Evolutionary conservation across 2,329 filamentous ascomycete genomes (phyloP), one percentile per base, ranked within the genome.

Genomic region (Piedraia hortae): DNA sequence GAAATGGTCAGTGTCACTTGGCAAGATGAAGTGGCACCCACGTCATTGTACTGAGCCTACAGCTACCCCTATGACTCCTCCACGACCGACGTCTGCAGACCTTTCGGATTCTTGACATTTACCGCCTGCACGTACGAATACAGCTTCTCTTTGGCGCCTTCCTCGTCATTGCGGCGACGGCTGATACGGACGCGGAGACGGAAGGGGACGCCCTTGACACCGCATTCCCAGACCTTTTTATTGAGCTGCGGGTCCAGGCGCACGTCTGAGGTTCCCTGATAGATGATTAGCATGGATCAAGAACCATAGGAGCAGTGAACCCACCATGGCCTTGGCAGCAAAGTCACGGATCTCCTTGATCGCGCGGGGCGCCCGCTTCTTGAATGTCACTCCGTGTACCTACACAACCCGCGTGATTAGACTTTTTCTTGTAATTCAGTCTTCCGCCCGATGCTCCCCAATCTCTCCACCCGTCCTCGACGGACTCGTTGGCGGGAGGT

Each of bases 181-280:
- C 78, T 90, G 59, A 97, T 91, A 59, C 88, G 78, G 49, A 97
- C 69, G 47, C 85, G 82, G 44, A 97, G 64, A 56, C 88, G 72
- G 73, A 71, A 93, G 41, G 82, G 77, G 39, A 91, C 80, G 47
- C 85, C 88, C 74, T 93, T 97, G 63, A 97, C 69, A 54, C 85
- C 85, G 48, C 71, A 62, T 60, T 97, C 85, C 85, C 85, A 97
- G 53, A 97, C 82, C 68, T 97, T 93, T 75, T 97, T 97, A 73
- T 97, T 97, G 48, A 97, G 61, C 60, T 85, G 73, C 47, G 85
- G 85, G 66, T 97, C 85, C 49, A 97, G 59, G 45, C 85, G 85
- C 58, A 97, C 85, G 51, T 97, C 85, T 46, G 63, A 56, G 57
- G 85, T 97, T 50, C 82, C 82, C 85, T 97, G 41, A 10, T 17